phyloP scores from a whole-genome alignment of 352 stramenopile genomes.

The Phytophthora fragariae region DNA sequence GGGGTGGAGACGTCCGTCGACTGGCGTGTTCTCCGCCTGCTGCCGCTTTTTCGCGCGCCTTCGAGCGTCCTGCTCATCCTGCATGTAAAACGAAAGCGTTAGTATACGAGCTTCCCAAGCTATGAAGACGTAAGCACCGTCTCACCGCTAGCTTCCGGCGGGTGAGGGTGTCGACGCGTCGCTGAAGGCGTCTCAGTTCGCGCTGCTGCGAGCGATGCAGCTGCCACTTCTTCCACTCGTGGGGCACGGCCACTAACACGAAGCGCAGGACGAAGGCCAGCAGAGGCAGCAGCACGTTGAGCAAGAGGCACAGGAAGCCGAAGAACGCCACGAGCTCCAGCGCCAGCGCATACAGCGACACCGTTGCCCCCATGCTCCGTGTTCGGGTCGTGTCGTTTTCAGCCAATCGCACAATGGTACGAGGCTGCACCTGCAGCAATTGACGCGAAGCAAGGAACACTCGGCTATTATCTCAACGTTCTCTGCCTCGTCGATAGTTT shows the following conservation, averaged over 20 bases:
- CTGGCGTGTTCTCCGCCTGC: slow-evolving; percentile 2
- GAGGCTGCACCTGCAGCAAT: slow-evolving; percentile 4
- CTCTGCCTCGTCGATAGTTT: slow-evolving; percentile 42
- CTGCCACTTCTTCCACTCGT: slow-evolving; percentile 51
- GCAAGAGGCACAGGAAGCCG: slow-evolving; percentile 52
- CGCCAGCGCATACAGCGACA: slow-evolving; percentile 27
- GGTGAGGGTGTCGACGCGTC: slow-evolving; percentile 36
- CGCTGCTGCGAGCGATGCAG: slow-evolving; percentile 48
- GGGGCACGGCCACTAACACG: slow-evolving; percentile 38
- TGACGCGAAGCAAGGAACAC: slow-evolving; percentile 30
- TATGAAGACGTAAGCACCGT: neutral
- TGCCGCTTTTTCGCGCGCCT: slow-evolving; percentile 25
- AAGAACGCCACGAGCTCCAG: slow-evolving; percentile 56
- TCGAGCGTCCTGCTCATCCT: slow-evolving; percentile 41
- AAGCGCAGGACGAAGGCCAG: slow-evolving; percentile 41
- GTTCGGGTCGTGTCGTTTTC: slow-evolving; percentile 16
- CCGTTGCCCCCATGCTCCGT: slow-evolving; percentile 2
- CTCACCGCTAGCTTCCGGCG: slow-evolving; percentile 35
- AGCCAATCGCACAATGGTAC: slow-evolving; percentile 30
- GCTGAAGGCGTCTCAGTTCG: slow-evolving; percentile 47
- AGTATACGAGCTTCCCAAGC: neutral
- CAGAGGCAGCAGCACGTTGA: slow-evolving; percentile 50
- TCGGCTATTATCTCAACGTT: slow-evolving; percentile 39
- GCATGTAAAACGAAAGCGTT: neutral
- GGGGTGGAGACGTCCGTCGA: neutral